These are phyloP conservation scores for Nitzschia palea DNA, from an alignment of 108 stramenopile genomes.

Conservation along the genomic window DNA sequence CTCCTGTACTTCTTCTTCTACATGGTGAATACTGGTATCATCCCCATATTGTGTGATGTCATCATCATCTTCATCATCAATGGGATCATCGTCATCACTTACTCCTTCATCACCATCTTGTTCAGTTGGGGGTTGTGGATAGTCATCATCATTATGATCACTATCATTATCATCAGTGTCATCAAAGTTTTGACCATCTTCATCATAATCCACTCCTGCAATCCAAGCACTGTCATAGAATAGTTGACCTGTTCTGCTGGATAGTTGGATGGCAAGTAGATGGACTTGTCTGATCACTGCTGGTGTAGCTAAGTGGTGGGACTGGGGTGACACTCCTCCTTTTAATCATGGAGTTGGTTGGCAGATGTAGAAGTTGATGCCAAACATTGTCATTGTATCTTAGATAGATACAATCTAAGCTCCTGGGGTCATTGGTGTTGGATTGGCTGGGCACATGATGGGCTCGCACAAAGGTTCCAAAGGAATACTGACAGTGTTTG, in stretches of 20 bases:
- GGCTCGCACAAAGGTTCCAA: conserved; percentile 32
- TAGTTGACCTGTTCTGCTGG: background rate
- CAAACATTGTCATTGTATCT: conserved; percentile 32
- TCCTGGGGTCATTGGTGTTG: conserved; percentile 16
- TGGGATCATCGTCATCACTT: background rate
- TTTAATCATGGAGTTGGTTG: conserved; percentile 19
- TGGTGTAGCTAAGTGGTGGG: conserved; percentile 29
- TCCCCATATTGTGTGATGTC: too few species aligned
- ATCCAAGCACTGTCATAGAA: conserved; percentile 24
- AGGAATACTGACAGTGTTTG: conserved; percentile 17
- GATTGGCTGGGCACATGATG: conserved; percentile 9
- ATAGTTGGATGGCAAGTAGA: conserved; percentile 17
- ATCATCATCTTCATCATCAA: background rate
- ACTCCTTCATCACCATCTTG: background rate
- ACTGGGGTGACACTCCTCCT: conserved; percentile 12
- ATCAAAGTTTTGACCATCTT: background rate
- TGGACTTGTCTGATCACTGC: conserved; percentile 25
- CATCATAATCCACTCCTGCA: conserved; percentile 39
- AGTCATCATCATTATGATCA: too few species aligned
- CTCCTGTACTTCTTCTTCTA: too few species aligned
- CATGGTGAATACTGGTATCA: too few species aligned
- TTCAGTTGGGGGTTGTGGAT: too few species aligned
- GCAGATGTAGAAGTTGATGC: conserved; percentile 7
- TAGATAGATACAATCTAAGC: conserved; percentile 10
- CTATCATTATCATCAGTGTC: too few species aligned